Conservation (phyloP, 306 rosid species). For the Corylus avellana region DNA sequence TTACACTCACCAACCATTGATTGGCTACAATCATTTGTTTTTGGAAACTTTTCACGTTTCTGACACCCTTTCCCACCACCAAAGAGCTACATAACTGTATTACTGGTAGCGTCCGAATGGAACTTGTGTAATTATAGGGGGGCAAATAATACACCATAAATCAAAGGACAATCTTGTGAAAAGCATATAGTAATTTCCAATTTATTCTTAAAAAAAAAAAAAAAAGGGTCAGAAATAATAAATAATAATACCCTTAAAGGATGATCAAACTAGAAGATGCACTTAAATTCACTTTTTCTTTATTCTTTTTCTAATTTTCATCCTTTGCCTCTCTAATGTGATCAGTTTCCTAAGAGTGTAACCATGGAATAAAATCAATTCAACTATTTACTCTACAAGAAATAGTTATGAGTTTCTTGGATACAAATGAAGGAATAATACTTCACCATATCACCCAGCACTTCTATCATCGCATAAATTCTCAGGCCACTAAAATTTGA, state of each 20-base stretch:
- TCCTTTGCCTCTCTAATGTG: neutral
- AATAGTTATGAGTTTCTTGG: slow-evolving; percentile 1
- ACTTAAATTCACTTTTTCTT: neutral
- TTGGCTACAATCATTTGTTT: too few species aligned
- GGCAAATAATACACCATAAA: neutral
- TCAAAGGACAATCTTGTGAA: neutral
- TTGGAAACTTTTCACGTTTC: too few species aligned
- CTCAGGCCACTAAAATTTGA: neutral
- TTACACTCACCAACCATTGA: too few species aligned
- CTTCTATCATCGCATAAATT: neutral
- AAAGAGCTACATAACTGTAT: too few species aligned
- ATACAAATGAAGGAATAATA: slow-evolving; percentile 1
- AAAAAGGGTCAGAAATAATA: neutral
- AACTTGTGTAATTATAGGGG: too few species aligned
- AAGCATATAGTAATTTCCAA: neutral
- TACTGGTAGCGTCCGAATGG: too few species aligned
- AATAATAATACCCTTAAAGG: neutral
- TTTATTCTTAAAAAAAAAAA: neutral
- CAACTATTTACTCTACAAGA: slow-evolving; percentile 23
- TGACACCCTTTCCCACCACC: too few species aligned
- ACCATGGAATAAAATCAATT: slow-evolving; percentile 3
- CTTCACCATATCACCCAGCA: neutral
- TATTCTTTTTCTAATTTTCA: neutral
- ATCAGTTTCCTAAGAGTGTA: neutral
- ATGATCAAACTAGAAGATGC: neutral